Percentiles rank a stretch among this genome's conserved stretches.
phyloP scores from a whole-genome alignment of 2,329 filamentous ascomycete species.

The Salinomyces thailandicus region DNA sequence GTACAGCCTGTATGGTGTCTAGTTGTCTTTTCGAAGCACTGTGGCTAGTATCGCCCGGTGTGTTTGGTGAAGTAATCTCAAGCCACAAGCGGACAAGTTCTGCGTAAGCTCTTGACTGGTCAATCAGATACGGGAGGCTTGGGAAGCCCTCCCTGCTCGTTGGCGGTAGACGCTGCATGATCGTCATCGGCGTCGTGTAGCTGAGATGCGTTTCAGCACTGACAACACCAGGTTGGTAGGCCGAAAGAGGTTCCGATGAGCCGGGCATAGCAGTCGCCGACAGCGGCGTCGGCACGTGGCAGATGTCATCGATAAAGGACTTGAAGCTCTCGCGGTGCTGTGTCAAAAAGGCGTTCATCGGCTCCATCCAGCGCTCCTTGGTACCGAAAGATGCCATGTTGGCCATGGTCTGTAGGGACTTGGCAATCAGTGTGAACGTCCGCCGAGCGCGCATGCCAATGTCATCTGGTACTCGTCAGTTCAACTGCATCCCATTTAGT shows the following conservation, averaged over 20 bases:
- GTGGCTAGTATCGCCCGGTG: slow-evolving; percentile 9
- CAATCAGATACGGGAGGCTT: slow-evolving; percentile 83
- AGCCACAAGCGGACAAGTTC: slow-evolving; percentile 74
- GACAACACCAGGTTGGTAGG: slow-evolving; percentile 17
- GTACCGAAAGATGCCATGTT: slow-evolving; percentile 87
- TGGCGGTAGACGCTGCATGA: slow-evolving; percentile 68
- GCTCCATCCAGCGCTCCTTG: slow-evolving; percentile 98
- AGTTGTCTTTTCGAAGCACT: slow-evolving; percentile 14
- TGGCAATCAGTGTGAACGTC: slow-evolving; percentile 83
- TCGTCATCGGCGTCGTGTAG: slow-evolving; percentile 87
- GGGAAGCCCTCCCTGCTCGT: slow-evolving; percentile 85
- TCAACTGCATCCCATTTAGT: not conserved
- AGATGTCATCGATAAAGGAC: slow-evolving; percentile 76
- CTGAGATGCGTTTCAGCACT: slow-evolving; percentile 25
- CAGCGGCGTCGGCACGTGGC: slow-evolving; percentile 65
- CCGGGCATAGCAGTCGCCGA: slow-evolving; percentile 34
- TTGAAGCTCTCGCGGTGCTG: slow-evolving; percentile 71
- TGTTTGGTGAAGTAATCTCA: slow-evolving; percentile 33
- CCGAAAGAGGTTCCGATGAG: slow-evolving; percentile 12
- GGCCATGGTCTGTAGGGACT: slow-evolving; percentile 79
- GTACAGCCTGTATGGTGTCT: slow-evolving; percentile 26
- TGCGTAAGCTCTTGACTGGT: slow-evolving; percentile 76
- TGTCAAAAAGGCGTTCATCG: slow-evolving; percentile 82
- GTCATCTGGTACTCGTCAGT: slow-evolving; percentile 60
- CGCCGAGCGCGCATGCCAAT: slow-evolving; percentile 73